Conservation (phyloP, 139 green algal species). For the Picochlorum sp. region DNA sequence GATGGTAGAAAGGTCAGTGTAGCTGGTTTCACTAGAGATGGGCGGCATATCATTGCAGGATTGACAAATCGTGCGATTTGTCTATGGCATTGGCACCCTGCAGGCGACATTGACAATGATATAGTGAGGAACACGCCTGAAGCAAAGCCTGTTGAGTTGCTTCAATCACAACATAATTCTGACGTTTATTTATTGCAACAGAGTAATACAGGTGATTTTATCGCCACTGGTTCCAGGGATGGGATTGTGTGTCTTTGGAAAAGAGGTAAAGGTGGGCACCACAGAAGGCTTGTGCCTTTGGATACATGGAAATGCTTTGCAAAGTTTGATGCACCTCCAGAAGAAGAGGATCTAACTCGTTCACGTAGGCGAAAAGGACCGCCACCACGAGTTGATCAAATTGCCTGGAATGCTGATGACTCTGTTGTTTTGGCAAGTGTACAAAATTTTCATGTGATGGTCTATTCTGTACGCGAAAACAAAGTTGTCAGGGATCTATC, state of each 20-base stretch:
- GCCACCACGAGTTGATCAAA: slow-evolving; percentile 41
- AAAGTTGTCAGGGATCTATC: slow-evolving; percentile 25
- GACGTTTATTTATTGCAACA: slow-evolving; percentile 57
- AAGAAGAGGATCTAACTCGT: slow-evolving; percentile 24
- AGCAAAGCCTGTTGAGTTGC: not conserved
- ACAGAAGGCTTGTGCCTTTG: slow-evolving; percentile 18
- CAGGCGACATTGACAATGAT: not conserved
- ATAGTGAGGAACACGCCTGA: not conserved
- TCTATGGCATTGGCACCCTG: slow-evolving; percentile 46
- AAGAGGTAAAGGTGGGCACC: not conserved
- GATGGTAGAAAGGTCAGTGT: slow-evolving; percentile 34
- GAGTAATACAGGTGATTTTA: slow-evolving; percentile 30
- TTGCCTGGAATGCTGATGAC: slow-evolving; percentile 50
- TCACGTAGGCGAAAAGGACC: slow-evolving; percentile 18
- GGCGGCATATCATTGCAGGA: slow-evolving; percentile 51
- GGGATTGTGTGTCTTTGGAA: slow-evolving; percentile 47
- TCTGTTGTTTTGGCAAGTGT: slow-evolving; percentile 34
- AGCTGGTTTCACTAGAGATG: slow-evolving; percentile 50
- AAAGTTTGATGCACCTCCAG: slow-evolving; percentile 23
- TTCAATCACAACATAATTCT: slow-evolving; percentile 38
- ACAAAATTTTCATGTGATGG: slow-evolving; percentile 36
- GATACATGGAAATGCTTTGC: slow-evolving; percentile 25
- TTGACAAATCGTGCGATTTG: slow-evolving; percentile 44
- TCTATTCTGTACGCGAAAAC: slow-evolving; percentile 34
- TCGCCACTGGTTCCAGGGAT: slow-evolving; percentile 62